Evolutionary conservation across 163 green algal genomes (phyloP).

Genomic region (Prototheca wickerhamii): DNA sequence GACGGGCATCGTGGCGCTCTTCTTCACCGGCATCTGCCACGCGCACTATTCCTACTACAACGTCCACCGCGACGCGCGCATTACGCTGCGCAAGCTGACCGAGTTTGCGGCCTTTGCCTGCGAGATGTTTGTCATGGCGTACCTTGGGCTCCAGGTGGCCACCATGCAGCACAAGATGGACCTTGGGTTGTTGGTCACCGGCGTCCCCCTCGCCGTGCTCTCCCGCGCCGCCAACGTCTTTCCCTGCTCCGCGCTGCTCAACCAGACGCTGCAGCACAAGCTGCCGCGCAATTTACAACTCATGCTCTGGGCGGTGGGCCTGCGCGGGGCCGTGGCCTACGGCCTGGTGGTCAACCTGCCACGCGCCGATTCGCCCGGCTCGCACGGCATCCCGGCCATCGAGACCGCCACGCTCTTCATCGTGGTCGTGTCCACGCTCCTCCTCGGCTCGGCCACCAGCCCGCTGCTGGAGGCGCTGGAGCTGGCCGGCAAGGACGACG

Average conservation of each 20-base stretch:
- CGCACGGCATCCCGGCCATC: constrained; percentile 48
- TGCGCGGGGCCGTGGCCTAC: constrained; percentile 67
- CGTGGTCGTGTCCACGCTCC: constrained; percentile 55
- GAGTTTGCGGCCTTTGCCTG: constrained; percentile 58
- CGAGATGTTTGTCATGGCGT: constrained; percentile 74
- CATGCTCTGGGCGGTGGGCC: constrained; percentile 59
- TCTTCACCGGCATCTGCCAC: constrained; percentile 68
- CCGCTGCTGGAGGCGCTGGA: constrained; percentile 43
- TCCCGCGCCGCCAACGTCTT: constrained; percentile 58
- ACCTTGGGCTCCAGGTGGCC: constrained; percentile 60
- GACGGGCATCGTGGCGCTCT: constrained; percentile 70
- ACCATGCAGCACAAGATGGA: constrained; percentile 29
- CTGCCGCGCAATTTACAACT: constrained; percentile 42
- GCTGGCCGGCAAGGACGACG: constrained; percentile 37
- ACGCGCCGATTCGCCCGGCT: not conserved
- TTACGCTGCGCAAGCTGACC: constrained; percentile 45
- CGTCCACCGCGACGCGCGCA: constrained; percentile 28
- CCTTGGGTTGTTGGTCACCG: constrained; percentile 45
- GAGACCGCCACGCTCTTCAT: constrained; percentile 66
- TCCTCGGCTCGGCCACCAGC: constrained; percentile 52
- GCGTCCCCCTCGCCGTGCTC: constrained; percentile 47
- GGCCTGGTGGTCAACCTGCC: constrained; percentile 61
- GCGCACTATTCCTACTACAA: constrained; percentile 65
- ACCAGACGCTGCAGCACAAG: constrained; percentile 21
- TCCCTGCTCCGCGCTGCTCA: constrained; percentile 52